These are phyloP conservation scores for Dactylonectria macrodidyma DNA, from an alignment of 2,329 filamentous ascomycete genomes.

Conservation along the genomic window DNA sequence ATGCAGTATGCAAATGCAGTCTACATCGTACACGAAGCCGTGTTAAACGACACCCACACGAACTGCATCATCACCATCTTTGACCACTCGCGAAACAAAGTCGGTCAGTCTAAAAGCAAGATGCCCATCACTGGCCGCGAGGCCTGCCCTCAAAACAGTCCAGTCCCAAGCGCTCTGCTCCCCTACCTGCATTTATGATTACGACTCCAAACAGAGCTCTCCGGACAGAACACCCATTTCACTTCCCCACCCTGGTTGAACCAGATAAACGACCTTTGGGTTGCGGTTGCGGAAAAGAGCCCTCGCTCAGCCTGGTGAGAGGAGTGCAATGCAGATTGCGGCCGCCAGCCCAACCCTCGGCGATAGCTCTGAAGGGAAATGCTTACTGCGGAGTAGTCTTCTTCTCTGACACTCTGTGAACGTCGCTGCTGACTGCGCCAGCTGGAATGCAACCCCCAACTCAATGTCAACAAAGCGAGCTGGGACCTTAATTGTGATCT, in stretches of 20 bases:
- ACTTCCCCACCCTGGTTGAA: constrained; percentile 5
- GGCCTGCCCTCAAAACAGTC: constrained; percentile 45
- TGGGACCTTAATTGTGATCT: constrained; percentile 14
- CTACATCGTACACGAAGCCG: too few species aligned
- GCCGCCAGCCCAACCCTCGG: constrained; percentile 8
- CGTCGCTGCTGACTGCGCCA: constrained; percentile 15
- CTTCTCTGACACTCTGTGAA: constrained; percentile 12
- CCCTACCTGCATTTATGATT: constrained; percentile 8
- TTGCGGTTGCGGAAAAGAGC: neutral
- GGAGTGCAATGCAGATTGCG: constrained; percentile 14
- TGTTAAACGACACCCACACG: neutral
- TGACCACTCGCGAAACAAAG: neutral
- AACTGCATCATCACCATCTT: constrained; percentile 6
- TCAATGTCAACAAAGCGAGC: constrained; percentile 7
- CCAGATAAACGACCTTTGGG: constrained; percentile 3
- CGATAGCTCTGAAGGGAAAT: constrained; percentile 27
- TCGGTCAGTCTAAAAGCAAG: neutral
- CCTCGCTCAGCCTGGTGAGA: neutral
- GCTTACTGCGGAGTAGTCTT: neutral
- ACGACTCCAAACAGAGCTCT: constrained; percentile 12
- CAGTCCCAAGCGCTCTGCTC: constrained; percentile 36
- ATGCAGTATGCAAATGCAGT: neutral
- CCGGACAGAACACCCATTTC: too few species aligned
- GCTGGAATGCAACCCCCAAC: constrained; percentile 30
- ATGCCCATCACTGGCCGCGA: constrained; percentile 37